These are phyloP conservation scores for Lachnellula arida DNA, from an alignment of 2,329 filamentous ascomycete species.

Conservation along the genomic window DNA sequence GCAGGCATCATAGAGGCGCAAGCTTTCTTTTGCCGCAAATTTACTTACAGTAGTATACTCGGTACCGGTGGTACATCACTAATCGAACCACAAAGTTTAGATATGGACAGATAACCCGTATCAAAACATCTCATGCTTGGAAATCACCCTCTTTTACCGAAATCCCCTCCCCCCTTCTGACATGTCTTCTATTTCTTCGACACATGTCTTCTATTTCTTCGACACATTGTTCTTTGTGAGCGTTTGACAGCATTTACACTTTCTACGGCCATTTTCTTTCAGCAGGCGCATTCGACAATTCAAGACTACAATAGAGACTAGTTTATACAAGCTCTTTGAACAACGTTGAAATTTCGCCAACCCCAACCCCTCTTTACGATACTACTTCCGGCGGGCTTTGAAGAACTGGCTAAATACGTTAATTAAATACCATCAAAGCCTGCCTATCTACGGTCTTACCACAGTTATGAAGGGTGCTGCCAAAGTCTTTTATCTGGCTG, in stretches of 20 bases:
- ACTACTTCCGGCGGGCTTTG: conserved; percentile 2
- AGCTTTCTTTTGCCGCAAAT: neutral
- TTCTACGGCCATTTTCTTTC: conserved; percentile 7
- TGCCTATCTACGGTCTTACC: conserved; percentile 16
- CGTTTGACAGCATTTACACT: neutral
- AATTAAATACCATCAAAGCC: conserved; percentile 12
- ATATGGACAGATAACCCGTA: conserved; percentile 10
- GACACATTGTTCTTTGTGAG: neutral
- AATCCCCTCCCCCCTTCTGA: neutral
- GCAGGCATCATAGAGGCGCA: conserved; percentile 1
- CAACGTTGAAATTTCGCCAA: neutral
- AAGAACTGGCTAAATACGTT: conserved; percentile 13
- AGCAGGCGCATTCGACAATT: conserved; percentile 5
- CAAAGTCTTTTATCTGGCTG: conserved; percentile 55
- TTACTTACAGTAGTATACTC: too few relatives aligned
- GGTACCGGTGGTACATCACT: neutral
- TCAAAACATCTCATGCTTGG: conserved; percentile 21
- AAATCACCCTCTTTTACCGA: conserved; percentile 14
- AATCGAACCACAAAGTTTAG: conserved; percentile 1
- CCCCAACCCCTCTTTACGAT: conserved; percentile 3
- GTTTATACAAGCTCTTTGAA: conserved; percentile 3
- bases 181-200: conserved; percentile 9
- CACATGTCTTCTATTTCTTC: conserved; percentile 16
- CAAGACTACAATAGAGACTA: conserved; percentile 2
- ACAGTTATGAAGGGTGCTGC: conserved; percentile 47